Evolutionary conservation across 768 basidiomycete species (phyloP).

Genomic region (Podaxis rugospora): DNA sequence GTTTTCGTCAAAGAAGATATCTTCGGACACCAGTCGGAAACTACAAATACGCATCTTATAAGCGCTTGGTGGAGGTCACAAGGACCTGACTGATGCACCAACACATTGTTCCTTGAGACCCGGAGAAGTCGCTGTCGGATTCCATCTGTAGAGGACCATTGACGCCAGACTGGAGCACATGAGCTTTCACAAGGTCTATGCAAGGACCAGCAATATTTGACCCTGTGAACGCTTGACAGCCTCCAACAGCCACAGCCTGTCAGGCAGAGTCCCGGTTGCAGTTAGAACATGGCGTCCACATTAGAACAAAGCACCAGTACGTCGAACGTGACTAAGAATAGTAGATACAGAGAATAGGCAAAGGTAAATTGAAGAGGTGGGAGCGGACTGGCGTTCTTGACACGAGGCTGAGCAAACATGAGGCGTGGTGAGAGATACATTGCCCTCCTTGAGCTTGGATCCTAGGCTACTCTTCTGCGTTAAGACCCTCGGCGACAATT

Average conservation of each 20-base stretch:
- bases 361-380: neutral
- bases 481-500: neutral
- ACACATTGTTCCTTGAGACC: neutral
- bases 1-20: neutral
- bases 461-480: neutral
- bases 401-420: conserved; percentile 6
- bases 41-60: neutral
- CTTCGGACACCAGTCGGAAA: conserved; percentile 5
- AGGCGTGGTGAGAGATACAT: neutral
- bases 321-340: neutral
- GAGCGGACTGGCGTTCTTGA: neutral
- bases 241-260: neutral
- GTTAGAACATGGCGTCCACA: neutral
- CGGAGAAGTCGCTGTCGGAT: neutral
- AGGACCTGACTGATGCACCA: neutral
- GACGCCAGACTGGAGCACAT: neutral
- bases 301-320: neutral
- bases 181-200: neutral
- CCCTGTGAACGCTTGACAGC: neutral
- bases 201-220: neutral
- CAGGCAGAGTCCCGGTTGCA: neutral
- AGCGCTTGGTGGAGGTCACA: neutral
- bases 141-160: neutral
- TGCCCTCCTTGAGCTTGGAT: neutral
- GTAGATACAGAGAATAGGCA: neutral